Evolutionary conservation across 2,329 filamentous ascomycete species (phyloP), one percentile per base, ranked within the genome.

Genomic region (Esteya vermicola): DNA sequence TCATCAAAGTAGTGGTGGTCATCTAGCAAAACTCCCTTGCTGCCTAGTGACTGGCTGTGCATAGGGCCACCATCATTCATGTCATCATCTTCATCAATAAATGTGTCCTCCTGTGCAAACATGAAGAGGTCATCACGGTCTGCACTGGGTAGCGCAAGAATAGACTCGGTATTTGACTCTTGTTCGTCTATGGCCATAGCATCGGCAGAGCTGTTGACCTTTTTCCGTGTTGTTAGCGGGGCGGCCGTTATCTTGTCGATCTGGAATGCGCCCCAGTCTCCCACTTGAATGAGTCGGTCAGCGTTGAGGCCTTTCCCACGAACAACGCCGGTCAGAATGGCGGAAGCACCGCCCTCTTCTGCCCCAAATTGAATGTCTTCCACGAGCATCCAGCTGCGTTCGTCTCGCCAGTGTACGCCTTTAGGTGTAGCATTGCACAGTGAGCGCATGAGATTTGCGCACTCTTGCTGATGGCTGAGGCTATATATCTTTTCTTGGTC

Each of bases 1-100:
- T 96, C 89, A 0, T 88, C 88, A 55, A 96, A 98, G 59, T 98
- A 98, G 56, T 96, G 89, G 57, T 98, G 89, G 49, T 96, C 89
- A 50, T 98, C 91, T 9, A 98, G 68, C 31, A 98, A 64, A 1
- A 98, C 91, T 47, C 89, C 91, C 61, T 89, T 93, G 54, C 79
- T 78, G 33, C 70, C 43, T 6, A 39, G 19, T 1, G 47, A 36
- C 58, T 58, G 19, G 68, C 62, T 4, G 66, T 67, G 51, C 47
- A 61, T 9, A n/a, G n/a, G n/a, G 9, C 63, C 62, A 19, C 74
- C 72, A 19, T 75, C 71, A 45, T 84, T 81, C 20, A 58, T 60
- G 19, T 68, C 60, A n/a, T 68, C 60, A 12, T 40, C 33, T 14
- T 40, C 36, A 14, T 22, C 33, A 4, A 94, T 91, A 43, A 75